Evolutionary conservation across 192 early-diverging fungal species (phyloP).

Genomic region (Coemansia sp.): DNA sequence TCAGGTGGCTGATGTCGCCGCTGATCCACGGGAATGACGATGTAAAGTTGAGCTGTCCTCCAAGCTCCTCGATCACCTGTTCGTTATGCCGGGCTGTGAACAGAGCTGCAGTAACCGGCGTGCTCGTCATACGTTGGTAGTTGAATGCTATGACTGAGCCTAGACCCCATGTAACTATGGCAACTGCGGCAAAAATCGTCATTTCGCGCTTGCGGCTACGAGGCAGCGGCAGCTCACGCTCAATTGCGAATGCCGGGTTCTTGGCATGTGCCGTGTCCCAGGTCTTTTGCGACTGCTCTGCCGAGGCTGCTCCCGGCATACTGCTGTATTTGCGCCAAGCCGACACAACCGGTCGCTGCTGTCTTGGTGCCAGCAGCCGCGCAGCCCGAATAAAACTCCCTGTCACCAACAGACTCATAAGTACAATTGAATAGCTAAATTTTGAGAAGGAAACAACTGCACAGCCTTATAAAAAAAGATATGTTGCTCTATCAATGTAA

Average conservation of each 20-base stretch:
- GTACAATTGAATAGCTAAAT: constrained; percentile 1
- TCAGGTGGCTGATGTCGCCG: constrained; percentile 51
- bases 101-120: constrained; percentile 49
- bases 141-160: constrained; percentile 52
- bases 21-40: constrained; percentile 54
- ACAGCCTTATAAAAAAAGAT: neutral
- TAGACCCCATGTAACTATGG: constrained; percentile 44
- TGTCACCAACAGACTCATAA: constrained; percentile 8
- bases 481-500: neutral
- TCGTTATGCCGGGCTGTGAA: constrained; percentile 51
- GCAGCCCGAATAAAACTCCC: neutral
- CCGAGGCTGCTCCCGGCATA: neutral
- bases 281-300: constrained; percentile 11
- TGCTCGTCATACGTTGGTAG: constrained; percentile 56
- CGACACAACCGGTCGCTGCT: neutral
- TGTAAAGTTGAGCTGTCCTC: constrained; percentile 46
- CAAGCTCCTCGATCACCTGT: constrained; percentile 29
- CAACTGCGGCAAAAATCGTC: constrained; percentile 35
- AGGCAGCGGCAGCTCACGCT: constrained; percentile 45
- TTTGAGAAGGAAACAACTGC: neutral
- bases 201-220: constrained; percentile 50
- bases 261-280: constrained; percentile 46
- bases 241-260: constrained; percentile 49
- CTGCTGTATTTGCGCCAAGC: neutral
- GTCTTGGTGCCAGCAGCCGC: neutral